Percentiles rank a stretch among this genome's conserved stretches.
These are phyloP conservation scores for Phytophthora crassamura DNA, from an alignment of 352 stramenopile species.

Conservation along the genomic window DNA sequence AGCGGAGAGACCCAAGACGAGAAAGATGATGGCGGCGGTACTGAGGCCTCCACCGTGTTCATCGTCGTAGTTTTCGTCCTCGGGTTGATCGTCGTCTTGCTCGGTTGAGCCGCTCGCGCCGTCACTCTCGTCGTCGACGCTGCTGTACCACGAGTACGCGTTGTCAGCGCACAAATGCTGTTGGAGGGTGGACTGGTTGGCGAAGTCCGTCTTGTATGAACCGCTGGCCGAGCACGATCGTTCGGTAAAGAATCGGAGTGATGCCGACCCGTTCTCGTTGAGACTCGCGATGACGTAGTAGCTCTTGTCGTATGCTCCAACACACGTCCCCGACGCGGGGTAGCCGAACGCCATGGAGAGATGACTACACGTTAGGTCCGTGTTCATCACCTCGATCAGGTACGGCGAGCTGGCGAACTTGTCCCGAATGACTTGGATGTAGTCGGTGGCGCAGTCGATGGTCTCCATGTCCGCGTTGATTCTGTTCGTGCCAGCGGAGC, in stretches of 20 bases:
- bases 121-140: conserved; percentile 20
- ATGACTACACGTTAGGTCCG: conserved; percentile 15
- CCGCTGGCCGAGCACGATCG: conserved; percentile 10
- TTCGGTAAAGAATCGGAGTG: conserved; percentile 19
- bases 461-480: conserved; percentile 32
- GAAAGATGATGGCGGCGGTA: conserved; percentile 8
- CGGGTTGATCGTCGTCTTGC: background rate
- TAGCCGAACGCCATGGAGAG: conserved; percentile 34
- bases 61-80: background rate
- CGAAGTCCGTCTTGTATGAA: conserved; percentile 20
- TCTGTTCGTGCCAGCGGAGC: conserved; percentile 8
- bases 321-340: conserved; percentile 26
- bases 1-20: conserved; percentile 3
- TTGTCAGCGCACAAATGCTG: conserved; percentile 23
- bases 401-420: conserved; percentile 33
- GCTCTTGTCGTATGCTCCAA: conserved; percentile 31
- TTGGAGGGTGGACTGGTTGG: conserved; percentile 15
- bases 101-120: conserved; percentile 6
- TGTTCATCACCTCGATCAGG: conserved; percentile 26
- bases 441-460: conserved; percentile 30
- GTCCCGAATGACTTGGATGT: conserved; percentile 23
- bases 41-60: background rate
- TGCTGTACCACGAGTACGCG: conserved; percentile 34
- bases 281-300: conserved; percentile 36
- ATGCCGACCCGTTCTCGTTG: conserved; percentile 30